A percentile compares a stretch with the other conserved stretches of the same genome.
These are phyloP conservation scores for Podospora australis DNA, from an alignment of 495 filamentous ascomycete species.

Conservation along the genomic window DNA sequence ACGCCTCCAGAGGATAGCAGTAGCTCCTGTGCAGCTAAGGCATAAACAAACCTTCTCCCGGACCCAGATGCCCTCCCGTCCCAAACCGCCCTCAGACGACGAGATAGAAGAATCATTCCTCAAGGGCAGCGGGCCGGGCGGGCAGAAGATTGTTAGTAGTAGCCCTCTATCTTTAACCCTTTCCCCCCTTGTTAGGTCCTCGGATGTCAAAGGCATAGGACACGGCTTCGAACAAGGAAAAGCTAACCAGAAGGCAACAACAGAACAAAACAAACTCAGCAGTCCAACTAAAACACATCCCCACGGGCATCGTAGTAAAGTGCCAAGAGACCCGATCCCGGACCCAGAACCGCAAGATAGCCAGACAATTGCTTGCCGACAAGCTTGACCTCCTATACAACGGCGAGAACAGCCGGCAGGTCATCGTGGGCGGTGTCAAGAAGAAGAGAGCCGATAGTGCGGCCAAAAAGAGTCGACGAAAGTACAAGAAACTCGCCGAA, in stretches of 20 bases:
- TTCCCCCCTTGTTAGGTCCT: too few species aligned
- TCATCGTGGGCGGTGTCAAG: conserved; percentile 36
- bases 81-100: conserved; percentile 60
- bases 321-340: conserved; percentile 84
- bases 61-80: conserved; percentile 60
- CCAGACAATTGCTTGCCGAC: conserved; percentile 69
- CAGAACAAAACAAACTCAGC: conserved; percentile 96
- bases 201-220: too few species aligned
- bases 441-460: conserved; percentile 43
- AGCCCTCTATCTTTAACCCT: conserved; percentile 3
- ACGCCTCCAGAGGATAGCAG: too few species aligned
- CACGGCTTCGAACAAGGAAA: too few species aligned
- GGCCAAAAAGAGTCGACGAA: conserved; percentile 43
- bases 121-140: conserved; percentile 87
- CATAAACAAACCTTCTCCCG: conserved; percentile 6
- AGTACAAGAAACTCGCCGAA: conserved; percentile 44
- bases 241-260: too few species aligned
- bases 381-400: conserved; percentile 61
- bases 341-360: conserved; percentile 82
- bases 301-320: conserved; percentile 86
- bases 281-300: conserved; percentile 85
- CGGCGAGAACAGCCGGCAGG: conserved; percentile 38
- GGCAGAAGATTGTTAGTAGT: conserved; percentile 78
- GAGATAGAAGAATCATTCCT: conserved; percentile 82
- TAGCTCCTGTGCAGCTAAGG: too few species aligned